These are phyloP conservation scores for Colletotrichum costaricense DNA, from an alignment of 2,329 filamentous ascomycete genomes.

Conservation along the genomic window DNA sequence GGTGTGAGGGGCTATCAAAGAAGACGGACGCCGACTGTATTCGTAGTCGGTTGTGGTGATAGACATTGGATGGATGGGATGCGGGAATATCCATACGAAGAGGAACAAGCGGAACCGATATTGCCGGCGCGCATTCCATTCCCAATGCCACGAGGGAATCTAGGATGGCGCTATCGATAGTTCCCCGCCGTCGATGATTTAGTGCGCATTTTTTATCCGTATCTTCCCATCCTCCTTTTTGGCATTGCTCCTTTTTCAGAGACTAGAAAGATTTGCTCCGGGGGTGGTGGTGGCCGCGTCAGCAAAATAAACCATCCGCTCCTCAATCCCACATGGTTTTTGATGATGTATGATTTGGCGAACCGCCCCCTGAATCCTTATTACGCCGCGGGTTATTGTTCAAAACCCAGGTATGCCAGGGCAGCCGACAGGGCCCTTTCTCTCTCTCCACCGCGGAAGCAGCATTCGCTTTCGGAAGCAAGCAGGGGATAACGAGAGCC, in stretches of 20 bases:
- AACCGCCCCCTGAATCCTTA: neutral
- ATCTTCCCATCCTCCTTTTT: neutral
- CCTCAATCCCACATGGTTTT: neutral
- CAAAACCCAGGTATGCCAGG: neutral
- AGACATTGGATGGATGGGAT: neutral
- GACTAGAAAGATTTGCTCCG: neutral
- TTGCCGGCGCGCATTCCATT: conserved; percentile 27
- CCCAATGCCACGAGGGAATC: conserved; percentile 28
- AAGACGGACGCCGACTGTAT: neutral
- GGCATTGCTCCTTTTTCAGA: conserved; percentile 5
- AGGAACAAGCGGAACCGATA: conserved; percentile 1
- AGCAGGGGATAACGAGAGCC: conserved; percentile 1
- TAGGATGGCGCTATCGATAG: conserved; percentile 33
- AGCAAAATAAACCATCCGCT: conserved; percentile 19
- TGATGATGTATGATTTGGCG: neutral
- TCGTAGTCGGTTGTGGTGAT: neutral
- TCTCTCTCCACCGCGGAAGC: conserved; percentile 18
- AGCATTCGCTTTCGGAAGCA: conserved; percentile 26
- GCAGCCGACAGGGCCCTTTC: neutral
- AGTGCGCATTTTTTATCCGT: conserved; percentile 1
- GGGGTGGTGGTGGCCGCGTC: conserved; percentile 21
- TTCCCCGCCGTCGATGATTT: conserved; percentile 22
- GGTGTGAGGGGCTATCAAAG: neutral
- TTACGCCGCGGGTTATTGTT: conserved; percentile 11
- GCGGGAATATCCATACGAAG: neutral